These are phyloP conservation scores for Lodderomyces parapsilosis DNA, from an alignment of 1,139 yeast species.

Conservation along the genomic window DNA sequence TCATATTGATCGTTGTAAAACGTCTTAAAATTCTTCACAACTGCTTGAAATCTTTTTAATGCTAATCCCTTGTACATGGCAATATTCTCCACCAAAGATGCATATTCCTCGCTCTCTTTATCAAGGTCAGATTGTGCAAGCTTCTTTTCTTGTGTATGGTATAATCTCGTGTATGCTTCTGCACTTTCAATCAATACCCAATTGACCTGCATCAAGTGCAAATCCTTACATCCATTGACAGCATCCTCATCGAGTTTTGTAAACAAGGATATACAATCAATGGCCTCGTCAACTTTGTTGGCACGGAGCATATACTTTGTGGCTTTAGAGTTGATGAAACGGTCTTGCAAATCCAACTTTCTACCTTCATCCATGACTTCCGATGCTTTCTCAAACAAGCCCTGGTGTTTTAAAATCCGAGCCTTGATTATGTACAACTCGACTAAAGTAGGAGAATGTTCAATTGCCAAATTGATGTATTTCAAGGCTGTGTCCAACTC, in stretches of 20 bases:
- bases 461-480: constrained; percentile 62
- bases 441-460: constrained; percentile 77
- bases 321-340: constrained; percentile 87
- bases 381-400: constrained; percentile 61
- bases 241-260: constrained; percentile 77
- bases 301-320: constrained; percentile 84
- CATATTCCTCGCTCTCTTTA: constrained; percentile 24
- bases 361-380: constrained; percentile 70
- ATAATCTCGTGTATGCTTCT: constrained; percentile 59
- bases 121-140: constrained; percentile 19
- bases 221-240: constrained; percentile 79
- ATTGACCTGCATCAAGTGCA: constrained; percentile 86
- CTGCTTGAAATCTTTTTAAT: constrained; percentile 71
- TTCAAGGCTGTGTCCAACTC: constrained; percentile 53
- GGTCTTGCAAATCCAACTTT: constrained; percentile 77
- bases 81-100: constrained; percentile 35
- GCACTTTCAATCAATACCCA: constrained; percentile 90
- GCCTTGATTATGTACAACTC: constrained; percentile 83
- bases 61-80: constrained; percentile 65
- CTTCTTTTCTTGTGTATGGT: constrained; percentile 18
- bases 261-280: constrained; percentile 71
- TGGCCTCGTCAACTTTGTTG: constrained; percentile 73
- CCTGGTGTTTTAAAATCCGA: constrained; percentile 71
- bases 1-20: constrained; percentile 86
- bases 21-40: constrained; percentile 65